Evolutionary conservation across 352 stramenopile genomes (phyloP), one percentile per base, ranked within the genome.

Genomic region (Phytophthora hibernalis): DNA sequence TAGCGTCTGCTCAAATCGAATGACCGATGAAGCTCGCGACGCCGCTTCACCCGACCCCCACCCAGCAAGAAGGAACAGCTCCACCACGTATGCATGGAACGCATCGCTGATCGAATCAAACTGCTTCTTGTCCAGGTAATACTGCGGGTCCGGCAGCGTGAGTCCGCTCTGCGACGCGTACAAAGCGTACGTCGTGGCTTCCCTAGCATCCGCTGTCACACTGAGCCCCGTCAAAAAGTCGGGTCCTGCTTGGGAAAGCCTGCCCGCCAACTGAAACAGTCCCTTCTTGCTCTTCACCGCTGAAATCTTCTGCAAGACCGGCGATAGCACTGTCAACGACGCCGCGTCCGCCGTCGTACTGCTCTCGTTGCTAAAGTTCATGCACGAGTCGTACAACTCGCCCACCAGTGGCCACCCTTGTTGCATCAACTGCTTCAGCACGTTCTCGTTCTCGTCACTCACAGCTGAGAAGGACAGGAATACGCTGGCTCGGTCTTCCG

Each of bases 51-150:
- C 42, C 0, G 62, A 68, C 11, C 64, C 77, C 44, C 68, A 89
- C 30, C 59, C 91, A 16, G 64, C 65, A 4, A 98, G 65, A 11
- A 72, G 71, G 21, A 98, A 86, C 53, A 98, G 66, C 18, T 81
- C 64, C 11, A 82, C 69, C 26, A 98, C 72, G 55, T 91, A 93
- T 33, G 80, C 80, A 43, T 87, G 78, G 43, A 97, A 98, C 10
- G 78, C 77, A 16, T 72, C 68, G 11, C 79, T 77, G 20, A 97
- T 70, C 9, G 87, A 76, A 28, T 87, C 66, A 59, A 97, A 97
- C 49, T 96, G 79, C 18, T 74, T 78, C 2, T 81, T 65, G 61
- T 98, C 90, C 48, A 98, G 80, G 68, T 98, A 98, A 61, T 98
- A 98, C 67, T 97, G 74, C 3, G 78, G 82, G 66, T 97, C 91